These are phyloP conservation scores for Psilocybe tampanensis DNA, from an alignment of 768 basidiomycete species.

Conservation along the genomic window DNA sequence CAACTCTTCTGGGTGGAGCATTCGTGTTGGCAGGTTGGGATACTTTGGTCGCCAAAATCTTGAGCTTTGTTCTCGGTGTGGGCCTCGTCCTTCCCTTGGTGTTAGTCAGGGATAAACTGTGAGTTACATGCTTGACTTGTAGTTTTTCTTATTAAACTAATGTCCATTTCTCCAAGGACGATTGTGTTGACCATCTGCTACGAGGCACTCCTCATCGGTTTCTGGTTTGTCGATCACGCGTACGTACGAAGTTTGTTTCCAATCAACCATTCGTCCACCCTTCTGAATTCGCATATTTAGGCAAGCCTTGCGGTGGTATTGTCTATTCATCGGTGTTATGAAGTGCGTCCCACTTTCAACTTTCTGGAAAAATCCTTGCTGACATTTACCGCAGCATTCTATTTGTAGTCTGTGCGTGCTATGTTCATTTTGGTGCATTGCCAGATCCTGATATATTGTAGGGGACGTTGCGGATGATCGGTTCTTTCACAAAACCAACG, in stretches of 20 bases:
- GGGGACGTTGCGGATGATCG: slow-evolving; percentile 95
- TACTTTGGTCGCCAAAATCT: slow-evolving; percentile 87
- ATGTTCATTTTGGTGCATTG: not conserved
- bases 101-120: slow-evolving; percentile 91
- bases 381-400: slow-evolving; percentile 54
- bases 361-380: not conserved
- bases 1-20: slow-evolving; percentile 78
- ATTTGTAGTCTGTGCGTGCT: slow-evolving; percentile 78
- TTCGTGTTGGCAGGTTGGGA: slow-evolving; percentile 86
- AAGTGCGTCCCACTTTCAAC: slow-evolving; percentile 50
- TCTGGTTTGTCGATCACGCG: slow-evolving; percentile 97
- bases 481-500: slow-evolving; percentile 93
- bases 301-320: slow-evolving; percentile 83
- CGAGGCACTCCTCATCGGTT: slow-evolving; percentile 85
- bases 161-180: slow-evolving; percentile 58
- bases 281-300: slow-evolving; percentile 35
- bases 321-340: slow-evolving; percentile 82
- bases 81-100: slow-evolving; percentile 85
- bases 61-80: slow-evolving; percentile 88
- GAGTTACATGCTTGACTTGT: slow-evolving; percentile 30
- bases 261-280: not conserved
- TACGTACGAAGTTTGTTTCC: slow-evolving; percentile 51
- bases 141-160: not conserved
- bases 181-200: slow-evolving; percentile 81
- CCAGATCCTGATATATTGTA: slow-evolving; percentile 26